phyloP scores from a whole-genome alignment of 225 moss, liverwort and hornwort species.

The Straminergon stramineum region DNA sequence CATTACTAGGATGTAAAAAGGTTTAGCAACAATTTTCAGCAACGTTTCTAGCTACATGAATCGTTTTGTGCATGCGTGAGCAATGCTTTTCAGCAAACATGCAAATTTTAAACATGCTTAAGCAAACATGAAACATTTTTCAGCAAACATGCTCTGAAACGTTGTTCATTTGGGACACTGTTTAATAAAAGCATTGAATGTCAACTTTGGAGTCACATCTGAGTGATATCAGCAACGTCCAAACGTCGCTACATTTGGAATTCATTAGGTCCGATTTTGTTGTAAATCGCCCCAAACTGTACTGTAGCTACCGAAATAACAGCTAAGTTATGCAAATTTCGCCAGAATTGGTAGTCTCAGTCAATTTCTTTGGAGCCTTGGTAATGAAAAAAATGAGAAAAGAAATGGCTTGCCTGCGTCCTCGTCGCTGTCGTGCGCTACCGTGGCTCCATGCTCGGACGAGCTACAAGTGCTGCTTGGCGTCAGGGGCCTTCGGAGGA shows the following conservation, averaged over 20 bases:
- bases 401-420: background rate
- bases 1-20: background rate
- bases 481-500: slow-evolving; percentile 35
- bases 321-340: background rate
- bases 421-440: slow-evolving; percentile 47
- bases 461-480: slow-evolving; percentile 52
- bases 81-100: background rate
- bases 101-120: background rate
- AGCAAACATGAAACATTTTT: background rate
- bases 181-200: background rate
- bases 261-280: background rate
- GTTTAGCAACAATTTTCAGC: background rate
- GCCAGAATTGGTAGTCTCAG: background rate
- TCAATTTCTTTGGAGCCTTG: background rate
- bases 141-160: background rate
- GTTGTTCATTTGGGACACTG: background rate
- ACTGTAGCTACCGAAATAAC: background rate
- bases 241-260: background rate
- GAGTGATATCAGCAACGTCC: background rate
- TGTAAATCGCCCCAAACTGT: background rate
- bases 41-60: background rate
- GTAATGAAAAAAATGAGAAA: background rate
- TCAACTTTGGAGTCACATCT: background rate
- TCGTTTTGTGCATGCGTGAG: background rate
- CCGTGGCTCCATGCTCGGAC: slow-evolving; percentile 41